A percentile compares a stretch with the other conserved stretches of the same genome.
Evolutionary conservation across 352 stramenopile genomes (phyloP).

Genomic region (Pythium chondricola): DNA sequence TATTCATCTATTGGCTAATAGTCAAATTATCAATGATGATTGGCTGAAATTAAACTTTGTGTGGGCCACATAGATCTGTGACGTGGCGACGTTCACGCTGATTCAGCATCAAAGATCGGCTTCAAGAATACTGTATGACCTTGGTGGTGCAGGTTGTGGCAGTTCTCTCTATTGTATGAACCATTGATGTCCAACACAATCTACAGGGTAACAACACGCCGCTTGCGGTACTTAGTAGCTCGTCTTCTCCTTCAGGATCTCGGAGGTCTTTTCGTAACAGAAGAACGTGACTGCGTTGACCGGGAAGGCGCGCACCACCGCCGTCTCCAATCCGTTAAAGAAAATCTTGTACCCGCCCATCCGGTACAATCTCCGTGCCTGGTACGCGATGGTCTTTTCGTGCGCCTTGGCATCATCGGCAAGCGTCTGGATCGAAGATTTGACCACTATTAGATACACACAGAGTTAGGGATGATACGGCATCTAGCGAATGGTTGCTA

Average conservation of each 20-base stretch:
- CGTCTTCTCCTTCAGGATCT: conserved; percentile 54
- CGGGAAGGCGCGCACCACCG: conserved; percentile 75
- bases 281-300: conserved; percentile 86
- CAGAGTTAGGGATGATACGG: not conserved
- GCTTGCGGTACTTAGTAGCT: no score
- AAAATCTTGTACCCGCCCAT: conserved; percentile 68
- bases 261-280: conserved; percentile 74
- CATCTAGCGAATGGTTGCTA: not conserved
- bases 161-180: no score
- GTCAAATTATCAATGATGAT: no score
- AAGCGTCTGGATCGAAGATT: conserved; percentile 80
- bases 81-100: no score
- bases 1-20: no score
- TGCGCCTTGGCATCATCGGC: conserved; percentile 39
- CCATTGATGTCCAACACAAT: no score
- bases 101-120: no score
- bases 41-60: no score
- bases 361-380: conserved; percentile 55
- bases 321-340: conserved; percentile 67
- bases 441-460: conserved; percentile 45
- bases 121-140: no score
- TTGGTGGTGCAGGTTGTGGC: no score
- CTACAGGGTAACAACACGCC: not conserved
- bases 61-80: no score
- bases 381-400: conserved; percentile 70